A percentile compares a stretch with the other conserved stretches of the same genome.
These are phyloP conservation scores for Toxoplasma gondii DNA, from an alignment of 169 alveolate species.

Conservation along the genomic window DNA sequence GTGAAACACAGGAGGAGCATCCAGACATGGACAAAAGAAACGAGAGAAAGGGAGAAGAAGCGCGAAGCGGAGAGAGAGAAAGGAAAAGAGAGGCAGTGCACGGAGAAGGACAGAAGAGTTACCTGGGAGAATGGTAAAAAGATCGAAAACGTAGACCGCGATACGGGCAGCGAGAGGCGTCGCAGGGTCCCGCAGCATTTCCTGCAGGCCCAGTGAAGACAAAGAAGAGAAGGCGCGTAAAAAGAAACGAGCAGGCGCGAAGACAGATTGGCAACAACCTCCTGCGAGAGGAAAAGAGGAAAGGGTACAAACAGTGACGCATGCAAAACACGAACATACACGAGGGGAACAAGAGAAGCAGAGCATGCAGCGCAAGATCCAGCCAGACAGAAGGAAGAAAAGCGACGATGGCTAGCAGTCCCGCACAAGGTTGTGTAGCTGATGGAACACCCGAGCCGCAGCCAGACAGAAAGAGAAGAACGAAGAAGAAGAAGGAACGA, in stretches of 20 bases:
- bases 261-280: too few species aligned
- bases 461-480: background rate
- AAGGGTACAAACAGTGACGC: background rate
- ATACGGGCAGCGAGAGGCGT: background rate
- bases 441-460: background rate
- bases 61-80: too few species aligned
- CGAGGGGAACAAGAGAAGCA: background rate
- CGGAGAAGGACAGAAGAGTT: too few species aligned
- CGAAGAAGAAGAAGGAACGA: background rate
- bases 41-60: too few species aligned
- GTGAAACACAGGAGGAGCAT: too few species aligned
- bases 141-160: conserved; percentile 30
- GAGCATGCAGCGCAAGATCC: background rate
- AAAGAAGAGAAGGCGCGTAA: background rate
- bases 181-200: background rate
- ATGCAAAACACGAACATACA: background rate
- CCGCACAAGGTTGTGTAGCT: background rate
- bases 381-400: too few species aligned
- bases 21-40: too few species aligned
- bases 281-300: background rate
- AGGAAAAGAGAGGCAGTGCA: too few species aligned
- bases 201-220: background rate
- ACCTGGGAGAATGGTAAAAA: conserved; percentile 51
- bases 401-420: background rate
- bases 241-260: background rate